Conservation (phyloP, 495 filamentous ascomycete species). For the Penicillium salamii region DNA sequence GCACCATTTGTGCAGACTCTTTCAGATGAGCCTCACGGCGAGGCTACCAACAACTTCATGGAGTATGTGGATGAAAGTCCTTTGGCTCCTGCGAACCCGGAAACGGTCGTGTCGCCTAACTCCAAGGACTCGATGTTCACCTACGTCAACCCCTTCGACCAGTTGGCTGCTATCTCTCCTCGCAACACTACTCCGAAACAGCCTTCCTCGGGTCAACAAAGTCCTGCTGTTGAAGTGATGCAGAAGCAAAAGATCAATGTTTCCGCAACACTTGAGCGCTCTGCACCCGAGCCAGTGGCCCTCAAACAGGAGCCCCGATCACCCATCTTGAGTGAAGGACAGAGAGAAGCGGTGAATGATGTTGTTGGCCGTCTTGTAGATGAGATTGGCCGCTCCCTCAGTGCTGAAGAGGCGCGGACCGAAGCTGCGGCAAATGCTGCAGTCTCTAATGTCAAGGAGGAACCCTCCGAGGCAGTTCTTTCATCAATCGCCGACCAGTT, state of each 20-base stretch:
- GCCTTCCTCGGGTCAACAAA: conserved; percentile 38
- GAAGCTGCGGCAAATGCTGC: conserved; percentile 27
- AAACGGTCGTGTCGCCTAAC: conserved; percentile 24
- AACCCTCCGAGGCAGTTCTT: conserved; percentile 31
- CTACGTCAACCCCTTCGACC: conserved; percentile 78
- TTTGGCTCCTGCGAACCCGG: conserved; percentile 29
- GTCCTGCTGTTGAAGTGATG: conserved; percentile 30
- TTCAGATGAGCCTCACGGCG: conserved; percentile 1
- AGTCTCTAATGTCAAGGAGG: conserved; percentile 26
- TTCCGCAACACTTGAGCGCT: conserved; percentile 17
- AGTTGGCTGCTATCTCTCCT: conserved; percentile 67
- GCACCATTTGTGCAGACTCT: conserved; percentile 1
- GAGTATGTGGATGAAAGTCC: conserved; percentile 15
- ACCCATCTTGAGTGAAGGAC: conserved; percentile 32
- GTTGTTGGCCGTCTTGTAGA: conserved; percentile 67
- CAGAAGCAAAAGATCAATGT: conserved; percentile 25
- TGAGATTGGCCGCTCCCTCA: conserved; percentile 65
- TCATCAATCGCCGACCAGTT: conserved; percentile 34
- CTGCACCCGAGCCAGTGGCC: conserved; percentile 4
- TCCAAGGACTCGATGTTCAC: conserved; percentile 60
- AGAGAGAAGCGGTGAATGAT: conserved; percentile 66
- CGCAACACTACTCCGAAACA: conserved; percentile 47
- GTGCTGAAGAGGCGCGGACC: conserved; percentile 59
- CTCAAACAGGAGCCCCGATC: conserved; percentile 30
- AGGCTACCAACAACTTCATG: conserved; percentile 18